Evolutionary conservation across 805 yeast genomes (phyloP).

Genomic region (Yarrowia porcina): DNA sequence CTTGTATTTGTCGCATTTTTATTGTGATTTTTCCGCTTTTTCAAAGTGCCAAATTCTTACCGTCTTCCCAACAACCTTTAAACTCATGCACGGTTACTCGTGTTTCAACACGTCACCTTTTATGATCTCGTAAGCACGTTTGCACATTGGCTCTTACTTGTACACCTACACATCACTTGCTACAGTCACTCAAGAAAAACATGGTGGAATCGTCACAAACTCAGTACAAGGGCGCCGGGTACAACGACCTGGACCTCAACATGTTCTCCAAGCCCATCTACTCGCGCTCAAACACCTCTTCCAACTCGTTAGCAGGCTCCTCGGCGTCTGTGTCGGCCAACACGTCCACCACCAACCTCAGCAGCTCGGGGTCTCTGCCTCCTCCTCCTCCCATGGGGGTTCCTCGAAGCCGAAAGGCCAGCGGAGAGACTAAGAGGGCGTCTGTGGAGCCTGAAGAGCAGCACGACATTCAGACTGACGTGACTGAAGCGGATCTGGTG

Average conservation of each 20-base stretch:
- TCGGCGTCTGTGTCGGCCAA: background rate
- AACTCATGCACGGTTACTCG: constrained; percentile 7
- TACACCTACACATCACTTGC: background rate
- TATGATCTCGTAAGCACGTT: background rate
- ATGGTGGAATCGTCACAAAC: constrained; percentile 9
- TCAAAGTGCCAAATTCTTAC: too few species aligned
- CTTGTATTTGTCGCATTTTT: too few species aligned
- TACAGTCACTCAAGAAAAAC: background rate
- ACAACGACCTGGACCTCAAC: constrained; percentile 13
- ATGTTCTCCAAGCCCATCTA: constrained; percentile 15
- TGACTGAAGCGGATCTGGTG: constrained; percentile 1
- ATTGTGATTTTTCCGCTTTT: too few species aligned
- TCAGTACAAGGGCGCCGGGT: constrained; percentile 26
- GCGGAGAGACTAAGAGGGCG: background rate
- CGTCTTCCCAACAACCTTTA: background rate
- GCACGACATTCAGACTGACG: background rate
- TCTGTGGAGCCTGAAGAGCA: background rate
- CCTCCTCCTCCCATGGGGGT: constrained; percentile 23
- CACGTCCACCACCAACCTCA: constrained; percentile 12
- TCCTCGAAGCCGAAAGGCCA: constrained; percentile 5
- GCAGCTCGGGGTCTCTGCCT: background rate
- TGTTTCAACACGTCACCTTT: constrained; percentile 9
- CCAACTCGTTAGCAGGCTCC: background rate
- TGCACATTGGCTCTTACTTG: background rate
- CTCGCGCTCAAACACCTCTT: constrained; percentile 5